Base-by-base conservation (phyloP, 495 filamentous ascomycete genomes). In the Pyrenula massariospora region DNA sequence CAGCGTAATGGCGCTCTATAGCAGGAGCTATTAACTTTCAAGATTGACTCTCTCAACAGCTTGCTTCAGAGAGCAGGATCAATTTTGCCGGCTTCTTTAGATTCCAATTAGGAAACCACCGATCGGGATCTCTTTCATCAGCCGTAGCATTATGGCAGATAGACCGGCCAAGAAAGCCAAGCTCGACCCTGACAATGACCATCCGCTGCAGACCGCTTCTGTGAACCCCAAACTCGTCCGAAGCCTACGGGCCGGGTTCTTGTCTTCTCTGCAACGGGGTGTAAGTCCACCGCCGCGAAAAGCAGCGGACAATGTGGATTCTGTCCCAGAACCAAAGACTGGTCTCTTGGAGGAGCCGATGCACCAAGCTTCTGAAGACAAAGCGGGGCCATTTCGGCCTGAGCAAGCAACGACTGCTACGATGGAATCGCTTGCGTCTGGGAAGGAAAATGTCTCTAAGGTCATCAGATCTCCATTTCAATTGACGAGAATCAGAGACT, bases 401-500 rank as follows among this genome's bases (percentile, higher is more conserved):
- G 19, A 48, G 19, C 42, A 11, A 11, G 11, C 42, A 48, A 48
- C 19, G 19, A 11, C 42, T 48, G 11, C 42, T 48, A 11, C 19
- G 42, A 48, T 48, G 19, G 42, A 19, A 48, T 11, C 11, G 42
- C 42, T 48, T 48, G 19, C 11, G 42, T 11, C 42, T 11, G 11
- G 19, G 42, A 48, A 19, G 11, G 42, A 11, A 11, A 48, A 11
- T 19, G 19, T 19, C 42, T 48, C 42, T 11, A 48, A 52, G 20
- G 12, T 66, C 1, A 55, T 75, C 53, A 57, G 70, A 1, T 95
- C 90, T 1, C 89, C 90, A 0, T 75, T 95, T 49, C 81, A 84
- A 25, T 80, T 96, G 19, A 93, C 86, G 0, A 75, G 73, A 11
- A 86, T 95, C 55, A 71, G 70, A 25, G 86, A 87, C 58, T 70